These are phyloP conservation scores for Backusella psychrophila DNA, from an alignment of 192 early-diverging fungal genomes.

Conservation along the genomic window DNA sequence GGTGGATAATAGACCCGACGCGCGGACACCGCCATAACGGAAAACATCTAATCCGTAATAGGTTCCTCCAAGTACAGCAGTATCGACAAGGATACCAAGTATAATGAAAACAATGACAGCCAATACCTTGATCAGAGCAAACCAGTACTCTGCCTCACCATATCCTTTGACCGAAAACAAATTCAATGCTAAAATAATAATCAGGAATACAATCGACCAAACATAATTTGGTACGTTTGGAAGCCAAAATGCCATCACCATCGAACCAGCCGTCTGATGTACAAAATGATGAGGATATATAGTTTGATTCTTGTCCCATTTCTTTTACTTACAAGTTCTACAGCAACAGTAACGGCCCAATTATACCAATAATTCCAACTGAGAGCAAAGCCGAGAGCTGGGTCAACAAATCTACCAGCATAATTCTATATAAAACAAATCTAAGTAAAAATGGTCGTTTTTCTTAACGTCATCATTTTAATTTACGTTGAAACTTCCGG, in stretches of 20 bases:
- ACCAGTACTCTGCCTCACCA: constrained; percentile 90
- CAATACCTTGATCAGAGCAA: constrained; percentile 82
- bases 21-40: constrained; percentile 54
- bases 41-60: constrained; percentile 64
- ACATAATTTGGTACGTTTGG: constrained; percentile 33
- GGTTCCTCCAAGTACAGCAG: constrained; percentile 61
- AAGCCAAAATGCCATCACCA: constrained; percentile 74
- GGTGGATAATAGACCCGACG: constrained; percentile 61
- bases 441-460: too few species aligned
- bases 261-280: constrained; percentile 62
- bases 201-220: constrained; percentile 53
- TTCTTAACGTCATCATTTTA: too few species aligned
- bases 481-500: constrained; percentile 69
- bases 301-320: neutral
- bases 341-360: constrained; percentile 38
- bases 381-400: constrained; percentile 74
- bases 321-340: constrained; percentile 8
- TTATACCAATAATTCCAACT: constrained; percentile 58
- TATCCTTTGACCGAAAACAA: constrained; percentile 72
- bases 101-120: constrained; percentile 82
- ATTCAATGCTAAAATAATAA: constrained; percentile 71
- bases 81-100: constrained; percentile 71
- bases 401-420: constrained; percentile 79
- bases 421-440: constrained; percentile 42
- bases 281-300: constrained; percentile 51